Evolutionary conservation across 1,139 yeast species (phyloP).

Genomic region (Geotrichum reessii): DNA sequence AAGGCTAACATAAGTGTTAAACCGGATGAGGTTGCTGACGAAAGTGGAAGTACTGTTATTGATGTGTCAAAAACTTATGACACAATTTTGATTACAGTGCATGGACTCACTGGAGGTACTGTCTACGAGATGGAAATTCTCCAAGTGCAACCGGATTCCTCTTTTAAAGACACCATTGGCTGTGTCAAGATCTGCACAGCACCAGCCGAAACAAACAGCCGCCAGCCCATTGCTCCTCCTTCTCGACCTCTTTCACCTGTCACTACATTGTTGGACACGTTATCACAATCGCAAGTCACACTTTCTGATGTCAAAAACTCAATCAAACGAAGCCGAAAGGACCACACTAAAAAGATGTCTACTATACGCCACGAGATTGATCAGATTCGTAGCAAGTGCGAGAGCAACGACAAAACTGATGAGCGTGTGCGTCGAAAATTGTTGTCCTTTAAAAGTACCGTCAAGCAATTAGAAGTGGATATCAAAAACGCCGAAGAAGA

Average conservation of each 20-base stretch:
- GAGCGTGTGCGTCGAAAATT: conserved; percentile 34
- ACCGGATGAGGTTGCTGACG: conserved; percentile 10
- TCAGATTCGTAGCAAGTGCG: conserved; percentile 29
- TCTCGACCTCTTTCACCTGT: conserved; percentile 37
- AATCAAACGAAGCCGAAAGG: conserved; percentile 33
- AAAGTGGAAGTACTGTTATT: conserved; percentile 11
- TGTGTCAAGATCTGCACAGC: conserved; percentile 22
- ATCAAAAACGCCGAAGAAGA: conserved; percentile 25
- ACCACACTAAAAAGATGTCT: conserved; percentile 34
- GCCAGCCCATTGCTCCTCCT: conserved; percentile 21
- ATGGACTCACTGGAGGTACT: conserved; percentile 35
- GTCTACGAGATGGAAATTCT: conserved; percentile 34
- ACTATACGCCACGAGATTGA: conserved; percentile 35
- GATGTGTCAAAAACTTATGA: conserved; percentile 8
- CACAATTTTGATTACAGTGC: conserved; percentile 12
- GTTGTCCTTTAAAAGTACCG: conserved; percentile 33
- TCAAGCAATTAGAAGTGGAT: conserved; percentile 34
- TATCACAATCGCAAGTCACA: conserved; percentile 33
- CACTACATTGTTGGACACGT: conserved; percentile 36
- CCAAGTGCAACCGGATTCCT: conserved; percentile 14
- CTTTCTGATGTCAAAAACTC: conserved; percentile 34
- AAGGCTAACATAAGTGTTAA: conserved; percentile 17
- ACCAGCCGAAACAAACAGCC: conserved; percentile 8
- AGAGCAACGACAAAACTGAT: conserved; percentile 35
- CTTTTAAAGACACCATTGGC: conserved; percentile 19